Evolutionary conservation across 768 basidiomycete genomes (phyloP).

Genomic region (Butyriboletus loyo): DNA sequence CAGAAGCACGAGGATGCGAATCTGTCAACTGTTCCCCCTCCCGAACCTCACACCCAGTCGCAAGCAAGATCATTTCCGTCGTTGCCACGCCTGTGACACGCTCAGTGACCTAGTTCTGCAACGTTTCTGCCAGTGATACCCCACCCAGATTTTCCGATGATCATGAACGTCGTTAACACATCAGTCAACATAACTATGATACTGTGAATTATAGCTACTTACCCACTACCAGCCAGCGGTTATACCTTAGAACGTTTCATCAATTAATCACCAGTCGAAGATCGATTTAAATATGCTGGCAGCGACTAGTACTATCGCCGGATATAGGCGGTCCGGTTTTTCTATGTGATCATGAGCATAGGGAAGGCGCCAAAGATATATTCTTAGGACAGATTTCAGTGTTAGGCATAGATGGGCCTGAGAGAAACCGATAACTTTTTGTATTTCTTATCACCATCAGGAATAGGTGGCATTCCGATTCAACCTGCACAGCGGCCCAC

Average conservation of each 20-base stretch:
- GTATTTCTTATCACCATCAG: constrained; percentile 2
- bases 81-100: constrained; percentile 1
- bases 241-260: constrained; percentile 7
- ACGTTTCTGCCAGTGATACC: background rate
- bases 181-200: background rate
- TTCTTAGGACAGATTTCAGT: constrained; percentile 1
- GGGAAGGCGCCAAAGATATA: constrained; percentile 9
- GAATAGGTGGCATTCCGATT: background rate
- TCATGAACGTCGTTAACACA: background rate
- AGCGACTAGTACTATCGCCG: background rate
- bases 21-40: background rate
- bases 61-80: background rate
- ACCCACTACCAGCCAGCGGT: background rate
- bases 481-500: background rate
- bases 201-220: background rate
- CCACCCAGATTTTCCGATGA: background rate
- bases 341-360: too few species aligned
- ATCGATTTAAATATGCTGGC: too few species aligned
- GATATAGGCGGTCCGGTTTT: background rate
- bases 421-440: background rate
- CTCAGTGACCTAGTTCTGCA: background rate
- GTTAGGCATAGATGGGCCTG: background rate
- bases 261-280: background rate
- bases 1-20: background rate
- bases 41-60: background rate